Conservation (phyloP, 2,329 filamentous ascomycete genomes). For the Myriosclerotinia duriaeana region DNA sequence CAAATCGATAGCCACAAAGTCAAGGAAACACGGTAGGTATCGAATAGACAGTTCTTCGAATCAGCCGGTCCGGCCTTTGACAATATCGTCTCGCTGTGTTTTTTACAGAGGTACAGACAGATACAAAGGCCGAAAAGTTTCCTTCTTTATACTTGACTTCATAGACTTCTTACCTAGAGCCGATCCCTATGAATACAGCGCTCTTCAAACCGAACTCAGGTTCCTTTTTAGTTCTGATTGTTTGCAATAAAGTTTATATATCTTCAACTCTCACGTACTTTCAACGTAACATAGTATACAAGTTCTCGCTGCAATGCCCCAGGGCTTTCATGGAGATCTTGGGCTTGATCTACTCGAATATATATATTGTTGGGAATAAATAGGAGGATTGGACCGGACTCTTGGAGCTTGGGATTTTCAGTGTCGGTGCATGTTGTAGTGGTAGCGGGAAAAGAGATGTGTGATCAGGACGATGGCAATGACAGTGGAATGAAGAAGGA, state of each 20-base stretch:
- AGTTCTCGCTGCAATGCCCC: neutral
- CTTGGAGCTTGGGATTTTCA: neutral
- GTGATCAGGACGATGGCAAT: neutral
- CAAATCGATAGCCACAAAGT: too few species aligned
- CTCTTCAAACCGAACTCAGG: too few species aligned
- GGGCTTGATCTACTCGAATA: too few species aligned
- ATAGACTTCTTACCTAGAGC: rapidly evolving
- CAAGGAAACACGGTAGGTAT: neutral
- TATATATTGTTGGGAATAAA: neutral
- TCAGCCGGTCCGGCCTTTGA: neutral
- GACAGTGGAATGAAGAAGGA: neutral
- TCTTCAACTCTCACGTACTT: neutral
- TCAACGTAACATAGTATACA: neutral
- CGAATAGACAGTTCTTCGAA: neutral
- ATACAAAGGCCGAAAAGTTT: neutral
- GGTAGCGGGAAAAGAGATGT: neutral
- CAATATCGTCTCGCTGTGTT: neutral
- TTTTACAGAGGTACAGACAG: neutral
- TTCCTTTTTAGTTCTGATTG: neutral
- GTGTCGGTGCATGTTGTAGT: neutral
- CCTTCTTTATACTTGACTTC: neutral
- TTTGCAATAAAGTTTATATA: neutral
- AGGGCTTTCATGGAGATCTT: too few species aligned
- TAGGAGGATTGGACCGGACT: neutral
- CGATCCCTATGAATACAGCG: too few species aligned